These are phyloP conservation scores for Adansonia gregorii DNA, from an alignment of 441 rosid genomes.

Conservation along the genomic window DNA sequence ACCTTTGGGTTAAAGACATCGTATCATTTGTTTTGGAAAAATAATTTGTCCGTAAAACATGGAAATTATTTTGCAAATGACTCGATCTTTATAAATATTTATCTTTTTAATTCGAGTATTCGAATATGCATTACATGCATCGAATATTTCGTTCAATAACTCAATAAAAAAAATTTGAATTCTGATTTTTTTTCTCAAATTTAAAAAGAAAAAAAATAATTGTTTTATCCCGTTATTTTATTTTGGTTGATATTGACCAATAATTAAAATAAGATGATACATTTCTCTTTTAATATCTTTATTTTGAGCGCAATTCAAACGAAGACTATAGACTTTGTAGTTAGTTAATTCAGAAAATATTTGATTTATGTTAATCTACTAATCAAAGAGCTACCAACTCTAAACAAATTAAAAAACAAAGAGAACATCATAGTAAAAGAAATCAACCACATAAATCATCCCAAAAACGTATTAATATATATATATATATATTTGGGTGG, in stretches of 20 bases:
- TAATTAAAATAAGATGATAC: not conserved
- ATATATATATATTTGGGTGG: not conserved
- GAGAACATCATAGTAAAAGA: not conserved
- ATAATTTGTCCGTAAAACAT: not conserved
- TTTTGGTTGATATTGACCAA: not conserved
- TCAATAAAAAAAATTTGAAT: too few relatives aligned
- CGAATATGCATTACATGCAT: too few relatives aligned
- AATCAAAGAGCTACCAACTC: not conserved
- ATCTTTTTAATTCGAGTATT: too few relatives aligned
- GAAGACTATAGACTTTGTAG: not conserved
- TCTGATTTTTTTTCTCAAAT: too few relatives aligned
- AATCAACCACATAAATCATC: not conserved
- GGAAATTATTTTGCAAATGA: not conserved
- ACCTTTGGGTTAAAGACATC: slow-evolving; percentile 13
- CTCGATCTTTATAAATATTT: not conserved
- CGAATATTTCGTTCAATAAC: not conserved
- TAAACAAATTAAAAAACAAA: not conserved
- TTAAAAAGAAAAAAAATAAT: not conserved
- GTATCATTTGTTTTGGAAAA: not conserved
- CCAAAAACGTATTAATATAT: not conserved
- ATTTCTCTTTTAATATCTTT: too few relatives aligned
- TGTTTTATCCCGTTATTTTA: not conserved
- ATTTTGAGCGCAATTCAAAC: not conserved
- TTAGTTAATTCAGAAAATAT: not conserved
- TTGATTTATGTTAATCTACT: not conserved